phyloP scores from a whole-genome alignment of 139 green algal species.

The Micractinium sp. region DNA sequence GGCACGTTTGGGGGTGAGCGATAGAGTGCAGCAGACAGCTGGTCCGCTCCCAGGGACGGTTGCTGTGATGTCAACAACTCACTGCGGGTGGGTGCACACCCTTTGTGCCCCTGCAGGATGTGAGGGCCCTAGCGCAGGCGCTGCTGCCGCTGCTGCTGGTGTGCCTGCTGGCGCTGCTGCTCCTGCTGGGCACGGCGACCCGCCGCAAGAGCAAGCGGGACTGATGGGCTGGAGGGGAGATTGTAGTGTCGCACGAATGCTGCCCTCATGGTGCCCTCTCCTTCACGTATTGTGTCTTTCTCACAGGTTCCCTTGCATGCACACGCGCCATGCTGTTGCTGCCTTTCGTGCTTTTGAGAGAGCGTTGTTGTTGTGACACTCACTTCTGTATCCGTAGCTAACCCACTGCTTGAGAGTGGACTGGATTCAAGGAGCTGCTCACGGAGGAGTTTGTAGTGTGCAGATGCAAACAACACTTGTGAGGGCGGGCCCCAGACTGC shows the following conservation, averaged over 20 bases:
- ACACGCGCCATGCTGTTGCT: no score
- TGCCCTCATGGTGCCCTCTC: no score
- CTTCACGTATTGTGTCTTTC: neutral
- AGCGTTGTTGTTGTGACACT: no score
- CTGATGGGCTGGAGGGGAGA: neutral
- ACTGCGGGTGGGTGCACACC: neutral
- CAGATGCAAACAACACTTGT: no score
- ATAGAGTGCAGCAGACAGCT: neutral
- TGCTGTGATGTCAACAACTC: neutral
- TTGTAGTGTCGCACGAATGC: neutral
- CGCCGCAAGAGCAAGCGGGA: conserved; percentile 19
- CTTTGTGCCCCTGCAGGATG: neutral
- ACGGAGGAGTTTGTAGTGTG: no score
- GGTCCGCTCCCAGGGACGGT: neutral
- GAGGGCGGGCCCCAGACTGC: no score
- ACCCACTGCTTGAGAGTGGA: no score
- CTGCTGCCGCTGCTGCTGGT: conserved; percentile 19
- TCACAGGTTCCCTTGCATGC: neutral
- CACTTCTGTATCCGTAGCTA: no score
- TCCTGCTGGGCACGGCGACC: neutral
- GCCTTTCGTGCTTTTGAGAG: no score
- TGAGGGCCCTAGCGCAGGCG: neutral
- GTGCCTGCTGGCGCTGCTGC: conserved; percentile 16
- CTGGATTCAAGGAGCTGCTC: no score
- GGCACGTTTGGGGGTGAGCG: no score